Conservation (phyloP, 805 yeast species). For the Lachancea sp. region DNA sequence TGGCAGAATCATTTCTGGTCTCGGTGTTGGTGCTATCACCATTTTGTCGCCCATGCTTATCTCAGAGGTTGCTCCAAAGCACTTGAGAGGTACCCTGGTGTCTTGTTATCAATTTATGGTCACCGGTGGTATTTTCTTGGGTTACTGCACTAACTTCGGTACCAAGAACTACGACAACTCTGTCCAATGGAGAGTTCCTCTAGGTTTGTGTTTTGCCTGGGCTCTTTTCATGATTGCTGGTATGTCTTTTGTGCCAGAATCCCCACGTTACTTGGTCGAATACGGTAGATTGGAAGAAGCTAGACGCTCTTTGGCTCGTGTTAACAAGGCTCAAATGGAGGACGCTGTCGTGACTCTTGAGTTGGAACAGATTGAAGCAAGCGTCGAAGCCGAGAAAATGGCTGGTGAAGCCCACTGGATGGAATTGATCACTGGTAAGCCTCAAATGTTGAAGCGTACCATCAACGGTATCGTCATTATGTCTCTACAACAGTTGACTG, state of each 20-base stretch:
- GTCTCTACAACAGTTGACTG: constrained; percentile 61
- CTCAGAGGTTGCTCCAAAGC: constrained; percentile 34
- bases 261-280: constrained; percentile 61
- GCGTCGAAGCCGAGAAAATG: constrained; percentile 50
- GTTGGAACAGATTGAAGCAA: constrained; percentile 50
- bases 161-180: constrained; percentile 33
- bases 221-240: constrained; percentile 34
- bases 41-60: constrained; percentile 70
- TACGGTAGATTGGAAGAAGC: constrained; percentile 54
- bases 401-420: constrained; percentile 64
- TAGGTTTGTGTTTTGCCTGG: constrained; percentile 50
- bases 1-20: constrained; percentile 64
- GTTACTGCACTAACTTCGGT: constrained; percentile 68
- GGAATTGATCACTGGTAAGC: constrained; percentile 61
- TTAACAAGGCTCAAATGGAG: constrained; percentile 50
- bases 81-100: constrained; percentile 64
- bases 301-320: constrained; percentile 48
- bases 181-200: constrained; percentile 70
- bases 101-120: constrained; percentile 65
- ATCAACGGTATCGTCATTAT: constrained; percentile 50
- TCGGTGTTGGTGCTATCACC: constrained; percentile 72
- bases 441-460: constrained; percentile 47
- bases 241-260: constrained; percentile 59
- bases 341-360: constrained; percentile 52
- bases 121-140: constrained; percentile 68